A percentile compares a stretch with the other conserved stretches of the same genome.
Conservation (phyloP, 306 rosid species). For the Sophora flavescens region DNA sequence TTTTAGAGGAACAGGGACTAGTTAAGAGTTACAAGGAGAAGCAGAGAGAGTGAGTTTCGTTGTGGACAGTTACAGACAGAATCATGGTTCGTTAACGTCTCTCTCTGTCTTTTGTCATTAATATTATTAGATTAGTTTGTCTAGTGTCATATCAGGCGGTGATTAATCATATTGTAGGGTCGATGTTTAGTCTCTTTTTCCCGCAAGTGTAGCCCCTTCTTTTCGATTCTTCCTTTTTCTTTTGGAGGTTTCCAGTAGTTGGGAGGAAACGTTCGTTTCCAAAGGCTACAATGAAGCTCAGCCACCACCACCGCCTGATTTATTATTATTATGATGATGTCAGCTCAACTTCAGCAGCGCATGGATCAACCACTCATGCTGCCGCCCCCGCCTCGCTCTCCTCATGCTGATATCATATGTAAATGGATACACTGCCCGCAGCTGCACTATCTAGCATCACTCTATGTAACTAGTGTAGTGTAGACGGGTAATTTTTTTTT, state of each 20-base stretch:
- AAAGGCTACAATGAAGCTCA: constrained; percentile 53
- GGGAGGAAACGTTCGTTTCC: neutral
- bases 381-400: neutral
- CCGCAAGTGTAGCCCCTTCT: constrained; percentile 42
- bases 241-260: constrained; percentile 41
- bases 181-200: constrained; percentile 17
- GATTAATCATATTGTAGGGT: constrained; percentile 47
- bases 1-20: neutral
- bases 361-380: constrained; percentile 26
- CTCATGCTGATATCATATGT: neutral
- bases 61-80: constrained; percentile 41
- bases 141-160: constrained; percentile 23
- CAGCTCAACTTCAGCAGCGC: constrained; percentile 41
- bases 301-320: constrained; percentile 10
- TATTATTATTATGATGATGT: neutral
- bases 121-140: neutral
- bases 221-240: constrained; percentile 24
- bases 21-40: neutral
- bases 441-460: too few species aligned
- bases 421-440: too few species aligned
- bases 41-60: constrained; percentile 41
- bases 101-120: neutral
- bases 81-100: constrained; percentile 38
- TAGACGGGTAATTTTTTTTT: too few species aligned
- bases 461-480: too few species aligned